Percentiles rank a stretch among this genome's conserved stretches.
phyloP scores from a whole-genome alignment of 331 rosid species.

The Spiraea crenata region DNA sequence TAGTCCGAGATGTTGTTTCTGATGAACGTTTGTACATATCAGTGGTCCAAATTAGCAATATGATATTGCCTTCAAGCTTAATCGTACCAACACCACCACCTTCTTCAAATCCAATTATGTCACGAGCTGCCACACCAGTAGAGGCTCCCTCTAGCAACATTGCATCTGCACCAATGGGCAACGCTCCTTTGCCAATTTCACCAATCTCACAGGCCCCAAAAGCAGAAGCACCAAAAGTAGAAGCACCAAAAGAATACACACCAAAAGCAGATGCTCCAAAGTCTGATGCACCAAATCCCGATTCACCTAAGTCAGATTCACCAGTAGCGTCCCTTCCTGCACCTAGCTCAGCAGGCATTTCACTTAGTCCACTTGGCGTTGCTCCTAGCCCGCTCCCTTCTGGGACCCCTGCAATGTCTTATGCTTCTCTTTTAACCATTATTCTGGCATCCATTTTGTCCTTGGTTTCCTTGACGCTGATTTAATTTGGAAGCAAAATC shows the following conservation, averaged over 20 bases:
- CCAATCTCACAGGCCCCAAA: too few species aligned
- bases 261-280: too few species aligned
- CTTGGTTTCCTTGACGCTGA: background rate
- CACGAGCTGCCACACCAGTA: background rate
- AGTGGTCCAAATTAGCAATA: background rate
- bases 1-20: background rate
- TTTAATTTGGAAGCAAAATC: background rate
- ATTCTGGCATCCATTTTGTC: background rate
- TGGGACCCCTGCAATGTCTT: background rate
- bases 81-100: background rate
- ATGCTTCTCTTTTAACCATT: background rate
- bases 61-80: background rate
- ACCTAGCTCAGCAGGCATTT: too few species aligned
- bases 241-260: too few species aligned
- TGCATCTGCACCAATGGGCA: background rate
- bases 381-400: background rate
- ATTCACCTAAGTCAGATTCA: too few species aligned
- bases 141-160: background rate
- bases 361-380: background rate
- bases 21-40: background rate
- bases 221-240: too few species aligned
- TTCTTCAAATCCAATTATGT: background rate
- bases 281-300: too few species aligned
- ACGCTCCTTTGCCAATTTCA: background rate
- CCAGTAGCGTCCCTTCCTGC: too few species aligned